Base-by-base conservation (phyloP, 2,329 filamentous ascomycete genomes). In the Colletotrichum graminicola region DNA sequence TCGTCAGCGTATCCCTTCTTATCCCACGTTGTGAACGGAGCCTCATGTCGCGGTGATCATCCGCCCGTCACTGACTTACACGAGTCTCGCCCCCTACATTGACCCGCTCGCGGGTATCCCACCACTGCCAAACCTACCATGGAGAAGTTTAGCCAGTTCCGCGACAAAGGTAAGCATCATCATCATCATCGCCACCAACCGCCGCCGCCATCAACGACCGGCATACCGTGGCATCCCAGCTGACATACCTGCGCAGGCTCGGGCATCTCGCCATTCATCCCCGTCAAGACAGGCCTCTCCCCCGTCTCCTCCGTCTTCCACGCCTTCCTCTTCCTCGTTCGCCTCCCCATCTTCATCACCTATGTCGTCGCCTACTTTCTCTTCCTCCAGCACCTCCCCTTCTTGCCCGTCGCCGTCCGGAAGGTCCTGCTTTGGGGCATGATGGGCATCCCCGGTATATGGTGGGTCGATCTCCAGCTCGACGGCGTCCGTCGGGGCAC, bases 391-490 rank as follows among this genome's bases (percentile, higher is more conserved):
- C 93, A 92, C 87, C 88, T 97, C 18, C 94, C 94, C 0, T 66
- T 63, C 34, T 79, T 90, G 26, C 88, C 88, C 18, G 81, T 84
- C 41, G 80, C 86, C 70, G 78, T 91, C 54, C 94, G 94, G 78
- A 98, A 98, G 83, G 90, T 93, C 16, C 90, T 94, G 60, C 84
- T 98, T 64, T 98, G 96, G 95, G 88, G 90, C 72, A 89, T 98
- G 75, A 89, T 99, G 76, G 92, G 91, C 47, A 92, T 97, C 71
- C 94, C 95, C 0, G 95, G 96, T 36, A 93, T 99, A 69, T 98
- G 95, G 94, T 98, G 95, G 95, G 92, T 98, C 67, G 96, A 99
- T 82, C 85, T 99, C n/a, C 95, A 98, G 81, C 94, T 99, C 75
- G 96, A 99, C 80, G 95, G 95, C 70, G 96, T 99, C 65, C 95